Evolutionary conservation across 2,329 filamentous ascomycete species (phyloP), one percentile per base, ranked within the genome.

Genomic region (Fusarium odoratissimum): DNA sequence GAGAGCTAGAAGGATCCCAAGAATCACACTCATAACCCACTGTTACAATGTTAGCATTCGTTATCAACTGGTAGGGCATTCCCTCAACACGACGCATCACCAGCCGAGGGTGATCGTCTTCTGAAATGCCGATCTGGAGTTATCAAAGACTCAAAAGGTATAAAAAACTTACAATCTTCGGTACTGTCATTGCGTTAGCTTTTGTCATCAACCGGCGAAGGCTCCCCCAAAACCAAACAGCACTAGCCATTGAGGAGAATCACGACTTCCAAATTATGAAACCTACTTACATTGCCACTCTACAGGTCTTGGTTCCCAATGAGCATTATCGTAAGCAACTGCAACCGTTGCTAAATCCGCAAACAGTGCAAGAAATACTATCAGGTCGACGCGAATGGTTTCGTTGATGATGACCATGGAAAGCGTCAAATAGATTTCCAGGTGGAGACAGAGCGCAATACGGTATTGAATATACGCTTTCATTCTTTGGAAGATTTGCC

Each of bases 361-460:
- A 1, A 72, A 72, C 0, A 72, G 8, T 0, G 69, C 69, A 0
- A 69, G 6, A 5, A 72, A 72, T 0, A 72, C 69, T 0, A 72
- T 51, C 0, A 72, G 21, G 1, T 72, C 69, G 11, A 72, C 69
- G 0, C 69, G 69, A 1, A 72, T 73, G 0, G 69, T 72, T 12
- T 72, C 69, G 42, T 73, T 72, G 38, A 72, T 48, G n/a, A 72
- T 73, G 28, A 72, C 21, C 59, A 72, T 73, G 1, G 69, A 72
- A 0, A 72, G 40, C 0, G 69, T 70, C 4, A 72, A 46, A 40
- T 71, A 72, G 1, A 73, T 72, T 0, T 72, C 69, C 5, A 67
- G 12, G 1, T 73, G 69, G 0, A 72, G 56, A 11, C 65, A 72
- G 0, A 72, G 40, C 2, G 69, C 69, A 1, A 72, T 72, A 38